These are phyloP conservation scores for Dictyostelium citrinum DNA, from an alignment of 78 protist genomes.

Conservation along the genomic window DNA sequence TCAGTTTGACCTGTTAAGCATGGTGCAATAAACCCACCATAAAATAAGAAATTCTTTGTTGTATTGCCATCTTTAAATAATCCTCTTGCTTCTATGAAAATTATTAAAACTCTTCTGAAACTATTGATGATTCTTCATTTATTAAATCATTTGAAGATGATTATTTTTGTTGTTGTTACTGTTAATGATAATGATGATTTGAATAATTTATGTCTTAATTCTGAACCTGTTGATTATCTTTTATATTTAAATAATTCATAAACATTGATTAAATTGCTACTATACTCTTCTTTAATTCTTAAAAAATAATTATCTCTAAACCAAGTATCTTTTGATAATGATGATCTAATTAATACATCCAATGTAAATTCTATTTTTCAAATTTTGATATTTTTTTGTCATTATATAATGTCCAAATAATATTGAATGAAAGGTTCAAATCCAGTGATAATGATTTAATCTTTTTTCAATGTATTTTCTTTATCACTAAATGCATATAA, in stretches of 20 bases:
- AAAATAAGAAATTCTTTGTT: neutral
- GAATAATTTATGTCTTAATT: neutral
- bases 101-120: neutral
- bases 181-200: no score
- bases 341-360: neutral
- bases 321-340: neutral
- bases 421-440: neutral
- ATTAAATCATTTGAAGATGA: neutral
- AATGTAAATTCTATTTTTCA: neutral
- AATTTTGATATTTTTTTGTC: neutral
- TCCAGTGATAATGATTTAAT: no score
- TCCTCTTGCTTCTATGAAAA: neutral
- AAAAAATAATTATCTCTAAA: neutral
- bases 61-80: neutral
- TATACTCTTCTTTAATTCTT: neutral
- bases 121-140: neutral
- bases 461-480: neutral
- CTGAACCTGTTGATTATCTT: neutral
- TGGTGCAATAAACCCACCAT: conserved; percentile 17
- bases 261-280: neutral
- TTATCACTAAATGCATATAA: neutral
- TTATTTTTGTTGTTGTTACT: no score
- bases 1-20: neutral
- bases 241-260: conserved; percentile 26
- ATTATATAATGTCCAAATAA: neutral